Conservation (phyloP, 805 yeast species). For the Candida tibetensis region DNA sequence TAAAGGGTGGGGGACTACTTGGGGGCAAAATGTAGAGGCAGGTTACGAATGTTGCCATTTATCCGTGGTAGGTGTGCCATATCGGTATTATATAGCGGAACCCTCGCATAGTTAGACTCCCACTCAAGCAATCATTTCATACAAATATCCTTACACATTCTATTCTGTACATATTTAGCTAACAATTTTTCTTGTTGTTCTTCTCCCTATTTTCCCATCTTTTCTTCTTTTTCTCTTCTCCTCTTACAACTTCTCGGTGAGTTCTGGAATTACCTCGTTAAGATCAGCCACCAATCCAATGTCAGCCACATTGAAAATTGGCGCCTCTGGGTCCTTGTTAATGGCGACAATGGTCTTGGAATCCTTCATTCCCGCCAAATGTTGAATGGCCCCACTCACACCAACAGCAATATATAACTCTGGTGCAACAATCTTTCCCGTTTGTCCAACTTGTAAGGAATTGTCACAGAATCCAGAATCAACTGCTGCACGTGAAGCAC, state of each 20-base stretch:
- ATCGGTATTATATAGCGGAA: no score
- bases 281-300: conserved; percentile 86
- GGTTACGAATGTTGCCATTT: no score
- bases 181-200: no score
- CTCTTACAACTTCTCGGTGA: conserved; percentile 63
- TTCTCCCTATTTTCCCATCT: not conserved
- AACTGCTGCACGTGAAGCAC: conserved; percentile 98
- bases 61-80: no score
- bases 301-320: conserved; percentile 90
- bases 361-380: conserved; percentile 97
- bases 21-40: no score
- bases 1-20: no score
- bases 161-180: no score
- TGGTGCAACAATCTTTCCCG: conserved; percentile 97
- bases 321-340: conserved; percentile 91
- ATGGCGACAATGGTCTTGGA: conserved; percentile 91
- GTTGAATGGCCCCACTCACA: conserved; percentile 96
- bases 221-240: not conserved
- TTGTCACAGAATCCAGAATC: conserved; percentile 95
- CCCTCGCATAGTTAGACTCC: no score
- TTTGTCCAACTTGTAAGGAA: conserved; percentile 95
- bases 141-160: no score
- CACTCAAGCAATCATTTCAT: no score
- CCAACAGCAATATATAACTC: conserved; percentile 92
- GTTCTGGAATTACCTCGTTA: conserved; percentile 84